A percentile compares a stretch with the other conserved stretches of the same genome.
Conservation (phyloP, 257 asterid species). For the Solanum chilense region DNA sequence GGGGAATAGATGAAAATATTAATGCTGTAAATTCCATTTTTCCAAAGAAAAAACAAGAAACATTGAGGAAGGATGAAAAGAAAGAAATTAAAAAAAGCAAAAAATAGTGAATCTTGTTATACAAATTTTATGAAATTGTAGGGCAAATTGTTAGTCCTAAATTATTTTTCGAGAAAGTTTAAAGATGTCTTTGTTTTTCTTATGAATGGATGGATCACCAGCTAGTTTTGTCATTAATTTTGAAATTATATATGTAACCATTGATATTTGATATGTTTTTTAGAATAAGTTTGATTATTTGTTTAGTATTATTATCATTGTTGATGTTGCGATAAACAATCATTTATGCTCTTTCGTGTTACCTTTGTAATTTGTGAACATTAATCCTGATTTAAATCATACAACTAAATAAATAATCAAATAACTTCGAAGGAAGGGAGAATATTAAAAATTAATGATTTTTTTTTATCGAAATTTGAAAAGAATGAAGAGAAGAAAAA, state of each 20-base stretch:
- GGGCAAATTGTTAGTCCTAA: background rate
- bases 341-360: background rate
- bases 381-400: background rate
- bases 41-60: background rate
- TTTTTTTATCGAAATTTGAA: background rate
- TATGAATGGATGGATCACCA: background rate
- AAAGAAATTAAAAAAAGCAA: background rate
- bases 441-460: background rate
- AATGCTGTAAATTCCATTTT: background rate
- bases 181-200: background rate
- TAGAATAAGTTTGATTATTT: background rate
- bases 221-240: background rate
- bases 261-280: background rate
- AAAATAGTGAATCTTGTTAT: background rate
- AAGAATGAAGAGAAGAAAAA: background rate
- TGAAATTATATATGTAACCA: background rate
- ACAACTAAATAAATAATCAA: background rate
- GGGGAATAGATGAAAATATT: background rate
- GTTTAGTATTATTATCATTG: background rate
- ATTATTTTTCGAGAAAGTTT: background rate
- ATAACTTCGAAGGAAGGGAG: background rate
- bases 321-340: background rate
- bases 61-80: background rate
- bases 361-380: background rate
- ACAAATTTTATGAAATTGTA: background rate